Percentiles rank a stretch among this genome's conserved stretches.
These are phyloP conservation scores for Cystobasidium tubakii DNA, from an alignment of 768 basidiomycete genomes.

Conservation along the genomic window DNA sequence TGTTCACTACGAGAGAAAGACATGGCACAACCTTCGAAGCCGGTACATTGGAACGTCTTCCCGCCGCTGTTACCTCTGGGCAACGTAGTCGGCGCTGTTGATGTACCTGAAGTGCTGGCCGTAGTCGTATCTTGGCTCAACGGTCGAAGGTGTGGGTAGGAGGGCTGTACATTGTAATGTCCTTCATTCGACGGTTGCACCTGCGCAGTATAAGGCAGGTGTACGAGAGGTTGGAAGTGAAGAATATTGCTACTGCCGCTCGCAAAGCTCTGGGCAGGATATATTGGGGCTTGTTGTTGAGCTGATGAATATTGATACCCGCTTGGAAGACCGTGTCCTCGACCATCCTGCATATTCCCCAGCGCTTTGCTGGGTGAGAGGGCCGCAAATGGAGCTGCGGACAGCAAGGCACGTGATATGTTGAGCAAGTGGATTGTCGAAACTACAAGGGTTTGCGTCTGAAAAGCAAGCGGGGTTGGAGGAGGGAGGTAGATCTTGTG, in stretches of 20 bases:
- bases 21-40: slow-evolving; percentile 93
- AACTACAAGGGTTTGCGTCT: too few species aligned
- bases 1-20: slow-evolving; percentile 94
- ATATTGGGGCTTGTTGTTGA: not conserved
- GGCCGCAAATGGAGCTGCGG: too few species aligned
- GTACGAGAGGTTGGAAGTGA: not conserved
- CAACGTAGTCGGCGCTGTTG: not conserved
- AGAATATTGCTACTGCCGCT: not conserved
- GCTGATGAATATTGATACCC: not conserved
- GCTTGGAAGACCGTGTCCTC: not conserved
- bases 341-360: not conserved
- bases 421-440: too few species aligned
- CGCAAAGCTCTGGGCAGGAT: not conserved
- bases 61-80: not conserved
- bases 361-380: too few species aligned
- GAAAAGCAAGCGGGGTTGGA: too few species aligned
- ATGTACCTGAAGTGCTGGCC: not conserved
- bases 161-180: not conserved
- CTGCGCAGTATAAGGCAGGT: not conserved
- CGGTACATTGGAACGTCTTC: slow-evolving; percentile 72
- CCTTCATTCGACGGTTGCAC: not conserved
- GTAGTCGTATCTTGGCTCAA: not conserved
- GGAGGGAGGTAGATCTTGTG: too few species aligned
- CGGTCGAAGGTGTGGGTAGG: not conserved
- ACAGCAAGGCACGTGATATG: not conserved